phyloP scores from a whole-genome alignment of 208 protist species.

The Crithidia expoeki region DNA sequence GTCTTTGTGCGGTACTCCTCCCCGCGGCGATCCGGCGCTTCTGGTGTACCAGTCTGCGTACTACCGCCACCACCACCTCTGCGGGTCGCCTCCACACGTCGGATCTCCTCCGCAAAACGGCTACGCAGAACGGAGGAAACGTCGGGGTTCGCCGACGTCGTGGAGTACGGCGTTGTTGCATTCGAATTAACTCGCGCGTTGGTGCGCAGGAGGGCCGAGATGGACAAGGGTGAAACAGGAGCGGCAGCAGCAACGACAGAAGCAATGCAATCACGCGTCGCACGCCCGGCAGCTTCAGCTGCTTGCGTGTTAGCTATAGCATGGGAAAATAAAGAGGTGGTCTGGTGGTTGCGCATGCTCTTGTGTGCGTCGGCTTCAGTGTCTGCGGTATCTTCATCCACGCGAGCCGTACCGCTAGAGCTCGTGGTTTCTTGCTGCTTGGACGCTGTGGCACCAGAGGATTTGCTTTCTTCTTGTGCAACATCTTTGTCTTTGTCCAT shows the following conservation, averaged over 20 bases:
- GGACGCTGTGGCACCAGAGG: too few relatives aligned
- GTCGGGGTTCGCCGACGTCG: neutral
- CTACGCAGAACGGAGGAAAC: constrained; percentile 8
- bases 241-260: neutral
- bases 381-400: too few relatives aligned
- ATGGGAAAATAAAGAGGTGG: too few relatives aligned
- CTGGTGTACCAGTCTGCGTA: neutral
- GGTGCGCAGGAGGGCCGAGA: neutral
- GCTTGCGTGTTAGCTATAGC: too few relatives aligned
- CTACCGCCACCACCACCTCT: neutral
- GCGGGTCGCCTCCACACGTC: constrained; percentile 16
- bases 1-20: neutral
- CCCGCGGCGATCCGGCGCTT: neutral
- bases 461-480: neutral
- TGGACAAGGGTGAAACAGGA: neutral
- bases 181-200: neutral
- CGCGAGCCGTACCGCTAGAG: too few relatives aligned
- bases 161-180: neutral
- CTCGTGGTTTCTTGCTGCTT: too few relatives aligned
- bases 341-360: too few relatives aligned
- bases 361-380: too few relatives aligned
- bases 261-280: neutral
- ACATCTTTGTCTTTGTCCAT: neutral
- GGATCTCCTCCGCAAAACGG: constrained; percentile 19
- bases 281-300: neutral